A percentile compares a stretch with the other conserved stretches of the same genome.
Evolutionary conservation across 2,329 filamentous ascomycete species (phyloP).

Genomic region (Grosmannia serpens): DNA sequence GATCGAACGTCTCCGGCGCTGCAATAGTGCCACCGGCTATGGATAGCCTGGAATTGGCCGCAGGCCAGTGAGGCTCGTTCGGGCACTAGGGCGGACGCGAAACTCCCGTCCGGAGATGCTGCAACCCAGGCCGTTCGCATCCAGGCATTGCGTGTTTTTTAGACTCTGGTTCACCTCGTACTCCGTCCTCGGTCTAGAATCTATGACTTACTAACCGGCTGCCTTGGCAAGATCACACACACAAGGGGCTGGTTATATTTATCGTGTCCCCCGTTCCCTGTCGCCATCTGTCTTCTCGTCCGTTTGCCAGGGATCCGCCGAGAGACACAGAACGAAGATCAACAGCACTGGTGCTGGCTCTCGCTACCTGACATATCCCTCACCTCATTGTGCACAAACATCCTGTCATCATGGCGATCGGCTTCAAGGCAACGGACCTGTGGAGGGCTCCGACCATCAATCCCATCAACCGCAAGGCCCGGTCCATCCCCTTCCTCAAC

Average conservation of each 20-base stretch:
- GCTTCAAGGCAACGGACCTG: slow-evolving; percentile 26
- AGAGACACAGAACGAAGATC: no score
- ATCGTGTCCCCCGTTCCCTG: neutral
- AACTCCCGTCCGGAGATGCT: neutral
- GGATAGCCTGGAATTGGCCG: neutral
- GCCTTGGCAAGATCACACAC: neutral
- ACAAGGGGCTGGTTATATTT: neutral
- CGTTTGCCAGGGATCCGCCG: neutral
- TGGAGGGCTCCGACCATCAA: slow-evolving; percentile 61
- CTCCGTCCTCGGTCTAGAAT: neutral
- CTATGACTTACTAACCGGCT: neutral
- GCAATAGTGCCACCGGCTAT: no score
- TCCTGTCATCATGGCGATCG: neutral
- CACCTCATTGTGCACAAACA: neutral
- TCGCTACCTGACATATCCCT: neutral
- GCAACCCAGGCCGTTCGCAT: neutral
- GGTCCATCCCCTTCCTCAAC: slow-evolving; percentile 69
- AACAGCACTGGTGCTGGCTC: neutral
- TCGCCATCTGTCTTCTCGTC: neutral
- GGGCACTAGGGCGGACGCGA: neutral
- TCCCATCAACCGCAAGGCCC: slow-evolving; percentile 73
- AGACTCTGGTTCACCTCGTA: neutral
- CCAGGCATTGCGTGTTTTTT: neutral
- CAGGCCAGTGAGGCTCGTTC: neutral
- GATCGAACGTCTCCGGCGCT: neutral